Evolutionary conservation across 441 rosid genomes (phyloP).

Genomic region (Pelargonium citronellum): DNA sequence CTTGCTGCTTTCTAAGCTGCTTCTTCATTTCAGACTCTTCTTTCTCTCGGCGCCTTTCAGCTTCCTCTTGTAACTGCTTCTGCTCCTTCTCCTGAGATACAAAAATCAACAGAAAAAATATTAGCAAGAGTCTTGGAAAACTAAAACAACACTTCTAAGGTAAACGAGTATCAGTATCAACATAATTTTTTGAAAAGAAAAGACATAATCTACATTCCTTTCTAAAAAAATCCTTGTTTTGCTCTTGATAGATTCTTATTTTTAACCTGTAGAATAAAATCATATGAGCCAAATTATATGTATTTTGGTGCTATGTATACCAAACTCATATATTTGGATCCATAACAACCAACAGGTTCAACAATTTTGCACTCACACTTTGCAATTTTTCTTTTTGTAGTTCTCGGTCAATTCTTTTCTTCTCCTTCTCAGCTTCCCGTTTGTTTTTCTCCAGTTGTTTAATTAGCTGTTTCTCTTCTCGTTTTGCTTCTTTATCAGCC

Average conservation of each 20-base stretch:
- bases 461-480: conserved; percentile 49
- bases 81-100: conserved; percentile 60
- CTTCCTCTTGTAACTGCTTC: conserved; percentile 53
- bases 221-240: background rate
- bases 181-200: too few species aligned
- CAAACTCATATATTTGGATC: background rate
- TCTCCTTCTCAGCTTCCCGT: conserved; percentile 67
- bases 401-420: conserved; percentile 61
- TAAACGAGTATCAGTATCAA: too few species aligned
- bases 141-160: background rate
- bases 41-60: conserved; percentile 53
- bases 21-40: conserved; percentile 56
- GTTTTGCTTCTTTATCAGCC: conserved; percentile 54
- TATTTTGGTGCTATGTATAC: too few species aligned
- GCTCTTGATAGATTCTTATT: too few species aligned
- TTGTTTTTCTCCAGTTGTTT: conserved; percentile 63
- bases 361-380: conserved; percentile 34
- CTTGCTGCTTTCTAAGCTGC: conserved; percentile 60
- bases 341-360: background rate
- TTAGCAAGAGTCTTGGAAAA: too few species aligned
- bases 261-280: too few species aligned
- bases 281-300: too few species aligned
- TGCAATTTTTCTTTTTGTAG: conserved; percentile 51
- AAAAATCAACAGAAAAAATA: background rate
- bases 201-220: background rate